Evolutionary conservation across 2,329 filamentous ascomycete species (phyloP), one percentile per base, ranked within the genome.

Genomic region (Calonectria pteridis): DNA sequence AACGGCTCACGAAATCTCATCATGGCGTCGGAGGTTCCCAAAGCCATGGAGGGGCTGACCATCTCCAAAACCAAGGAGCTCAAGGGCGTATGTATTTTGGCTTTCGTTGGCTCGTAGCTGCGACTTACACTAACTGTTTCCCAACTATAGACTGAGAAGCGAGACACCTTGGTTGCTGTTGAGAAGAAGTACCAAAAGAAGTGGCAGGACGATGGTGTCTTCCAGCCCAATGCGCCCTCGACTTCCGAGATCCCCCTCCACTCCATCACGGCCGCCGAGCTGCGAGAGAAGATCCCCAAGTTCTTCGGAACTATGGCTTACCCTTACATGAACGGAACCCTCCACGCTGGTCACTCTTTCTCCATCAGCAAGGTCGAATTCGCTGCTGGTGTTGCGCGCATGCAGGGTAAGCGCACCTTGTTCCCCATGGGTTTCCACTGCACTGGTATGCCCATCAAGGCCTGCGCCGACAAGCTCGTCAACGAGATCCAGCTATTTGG

Each of bases 391-490:
- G 96, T 95, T 82, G 93, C 94, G 59, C 91, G 96, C 70, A 97
- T 98, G 95, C 92, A 95, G 84, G 97, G 97, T 82, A 96, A 96
- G 88, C 90, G 93, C 67, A 90, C 93, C 71, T 88, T 98, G 67
- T 98, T 97, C 84, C 97, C 97, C 71, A 93, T 97, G 82, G 97
- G 96, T 37, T 99, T 95, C 88, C 97, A 99, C 88, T 86, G 85
- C 86, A 98, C 96, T 0, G 97, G 97, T 80, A 97, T 99, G 93
- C 95, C 96, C 58, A 99, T 99, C 88, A 98, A 98, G 86, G 96
- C 97, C 7, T 97, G 95, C 81, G 95, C 97, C 69, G 96, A 99
- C 88, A 98, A 98, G 89, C 91, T 99, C 58, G 92, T 93, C 73
- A 92, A 95, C 75, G 97, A 99, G 86, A 93, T 98, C 71, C 92